Evolutionary conservation across 192 early-diverging fungal species (phyloP), one percentile per base, ranked within the genome.

Genomic region (Helicostylum pulchrum): DNA sequence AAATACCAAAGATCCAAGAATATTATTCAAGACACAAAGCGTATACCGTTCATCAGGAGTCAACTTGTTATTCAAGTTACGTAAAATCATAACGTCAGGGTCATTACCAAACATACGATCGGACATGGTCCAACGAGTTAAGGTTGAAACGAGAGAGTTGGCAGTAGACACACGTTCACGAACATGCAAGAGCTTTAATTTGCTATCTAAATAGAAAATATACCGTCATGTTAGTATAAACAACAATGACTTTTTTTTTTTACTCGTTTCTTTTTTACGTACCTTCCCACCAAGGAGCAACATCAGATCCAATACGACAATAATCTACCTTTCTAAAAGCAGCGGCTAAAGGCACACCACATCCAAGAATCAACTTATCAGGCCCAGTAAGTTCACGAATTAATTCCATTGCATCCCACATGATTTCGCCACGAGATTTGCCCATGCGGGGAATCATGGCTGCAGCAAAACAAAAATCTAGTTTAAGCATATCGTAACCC

Each of bases 101-200:
- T 82, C 80, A 31, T 79, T 82, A 11, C 80, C 80, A 74, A 79
- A 82, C 66, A 79, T 74, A 32, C 76, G 67, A 10, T 67, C 73
- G 0, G 76, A 76, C 62, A 82, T 66, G 14, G 67, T 66, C 77
- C 77, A 82, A 3, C 80, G 70, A 9, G 56, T 58, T 11, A 82
- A 47, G 0, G 80, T 82, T 1, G 80, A 82, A 1, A 71, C 61
- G 44, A 82, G 39, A 0, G 80, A 82, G 34, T 79, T 82, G 36
- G 64, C 71, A 15, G 76, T 78, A 4, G 80, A 79, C 5, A 82
- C 77, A 51, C 78, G 77, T 44, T 82, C 80, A 9, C 80, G 78
- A 21, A 79, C 80, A 49, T 82, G 69, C 6, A 79, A 66, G 14
- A 68, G 12, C 19, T 75, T 68, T 6, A 79, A 71, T 58, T 75